phyloP scores from a whole-genome alignment of 345 rosid genomes.

The Populus davidiana region DNA sequence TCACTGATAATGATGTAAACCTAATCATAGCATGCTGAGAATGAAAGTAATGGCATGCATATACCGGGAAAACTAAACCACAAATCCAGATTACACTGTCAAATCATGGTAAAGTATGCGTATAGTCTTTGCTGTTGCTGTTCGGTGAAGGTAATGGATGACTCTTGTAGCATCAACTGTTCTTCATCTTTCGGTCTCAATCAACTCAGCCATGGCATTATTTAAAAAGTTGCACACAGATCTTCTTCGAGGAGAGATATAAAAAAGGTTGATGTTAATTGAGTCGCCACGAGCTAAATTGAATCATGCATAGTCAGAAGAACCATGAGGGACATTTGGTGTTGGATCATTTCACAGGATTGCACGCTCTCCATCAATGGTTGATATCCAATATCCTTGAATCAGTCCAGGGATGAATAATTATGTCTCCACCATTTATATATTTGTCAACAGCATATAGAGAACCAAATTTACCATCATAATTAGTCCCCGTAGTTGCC shows the following conservation, averaged over 20 bases:
- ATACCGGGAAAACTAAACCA: conserved; percentile 16
- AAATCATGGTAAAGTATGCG: background rate
- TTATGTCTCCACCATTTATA: background rate
- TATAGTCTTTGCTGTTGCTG: background rate
- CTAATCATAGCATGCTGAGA: conserved; percentile 16
- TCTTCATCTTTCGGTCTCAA: background rate
- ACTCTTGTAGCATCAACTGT: background rate
- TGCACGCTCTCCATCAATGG: background rate
- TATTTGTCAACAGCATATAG: background rate
- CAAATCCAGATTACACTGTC: conserved; percentile 16
- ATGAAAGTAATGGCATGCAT: conserved; percentile 13
- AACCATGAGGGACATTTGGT: background rate
- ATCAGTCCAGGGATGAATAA: background rate
- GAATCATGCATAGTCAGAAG: background rate
- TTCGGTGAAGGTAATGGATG: background rate
- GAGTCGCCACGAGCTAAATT: background rate
- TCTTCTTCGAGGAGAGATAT: background rate
- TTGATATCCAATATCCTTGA: no score
- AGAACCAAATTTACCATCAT: no score
- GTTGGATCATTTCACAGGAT: background rate
- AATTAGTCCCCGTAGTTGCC: background rate
- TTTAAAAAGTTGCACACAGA: conserved; percentile 4
- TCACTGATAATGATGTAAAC: conserved; percentile 15
- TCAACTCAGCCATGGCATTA: background rate
- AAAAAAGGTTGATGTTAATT: background rate